phyloP scores from a whole-genome alignment of 495 filamentous ascomycete genomes.

The Aspergillus coremiiformis region DNA sequence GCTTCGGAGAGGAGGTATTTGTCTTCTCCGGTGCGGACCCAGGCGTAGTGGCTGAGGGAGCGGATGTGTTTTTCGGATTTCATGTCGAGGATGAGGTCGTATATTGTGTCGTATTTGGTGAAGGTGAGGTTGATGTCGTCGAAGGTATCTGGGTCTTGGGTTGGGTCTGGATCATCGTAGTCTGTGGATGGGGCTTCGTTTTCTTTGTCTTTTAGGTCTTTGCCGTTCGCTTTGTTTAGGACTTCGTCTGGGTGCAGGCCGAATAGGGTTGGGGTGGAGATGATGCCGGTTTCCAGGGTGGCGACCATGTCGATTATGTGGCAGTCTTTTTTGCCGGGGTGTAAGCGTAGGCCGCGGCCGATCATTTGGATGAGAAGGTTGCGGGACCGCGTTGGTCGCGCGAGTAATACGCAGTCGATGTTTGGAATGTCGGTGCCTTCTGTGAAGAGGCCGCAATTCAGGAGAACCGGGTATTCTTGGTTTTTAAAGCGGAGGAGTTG shows the following conservation, averaged over 20 bases:
- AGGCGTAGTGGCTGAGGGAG: constrained; percentile 60
- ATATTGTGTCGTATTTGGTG: constrained; percentile 82
- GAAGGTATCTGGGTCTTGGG: neutral
- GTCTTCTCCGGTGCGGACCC: constrained; percentile 64
- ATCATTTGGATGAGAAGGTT: constrained; percentile 98
- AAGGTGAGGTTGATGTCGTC: constrained; percentile 45
- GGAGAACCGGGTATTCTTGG: constrained; percentile 73
- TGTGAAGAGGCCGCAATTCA: constrained; percentile 96
- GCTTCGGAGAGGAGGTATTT: constrained; percentile 56
- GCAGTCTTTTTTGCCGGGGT: constrained; percentile 76
- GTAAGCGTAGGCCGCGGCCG: constrained; percentile 79
- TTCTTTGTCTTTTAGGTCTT: constrained; percentile 49
- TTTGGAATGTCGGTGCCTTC: constrained; percentile 98
- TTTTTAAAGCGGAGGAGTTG: constrained; percentile 65
- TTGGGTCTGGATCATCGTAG: neutral
- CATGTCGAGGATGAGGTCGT: constrained; percentile 80
- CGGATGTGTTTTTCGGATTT: constrained; percentile 71
- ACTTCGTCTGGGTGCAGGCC: constrained; percentile 83
- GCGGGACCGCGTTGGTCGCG: constrained; percentile 78
- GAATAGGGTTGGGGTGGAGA: constrained; percentile 87
- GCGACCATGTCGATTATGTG: constrained; percentile 97
- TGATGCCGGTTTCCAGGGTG: constrained; percentile 67
- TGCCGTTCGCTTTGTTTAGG: constrained; percentile 51
- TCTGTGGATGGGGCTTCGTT: constrained; percentile 28
- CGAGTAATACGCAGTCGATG: constrained; percentile 87